A percentile compares a stretch with the other conserved stretches of the same genome.
These are phyloP conservation scores for Cyberlindnera japonica DNA, from an alignment of 805 yeast genomes.

Conservation along the genomic window DNA sequence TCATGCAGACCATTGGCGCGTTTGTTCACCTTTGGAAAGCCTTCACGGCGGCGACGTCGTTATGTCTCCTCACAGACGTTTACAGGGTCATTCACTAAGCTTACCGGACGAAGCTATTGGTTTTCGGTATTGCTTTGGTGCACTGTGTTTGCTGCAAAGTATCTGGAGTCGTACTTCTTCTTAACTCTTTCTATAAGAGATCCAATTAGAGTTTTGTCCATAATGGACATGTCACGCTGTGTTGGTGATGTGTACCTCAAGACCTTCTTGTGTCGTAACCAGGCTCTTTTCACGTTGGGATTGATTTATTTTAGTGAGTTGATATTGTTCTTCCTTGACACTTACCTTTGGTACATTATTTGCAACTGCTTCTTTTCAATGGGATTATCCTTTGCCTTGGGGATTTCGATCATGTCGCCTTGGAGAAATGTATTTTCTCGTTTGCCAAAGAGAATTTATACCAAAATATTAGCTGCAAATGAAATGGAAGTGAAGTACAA, in stretches of 20 bases:
- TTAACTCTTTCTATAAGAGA: constrained; percentile 70
- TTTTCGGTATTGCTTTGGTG: constrained; percentile 69
- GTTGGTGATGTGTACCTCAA: constrained; percentile 62
- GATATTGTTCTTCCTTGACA: constrained; percentile 71
- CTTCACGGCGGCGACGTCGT: constrained; percentile 37
- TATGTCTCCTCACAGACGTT: constrained; percentile 55
- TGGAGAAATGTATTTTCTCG: constrained; percentile 80
- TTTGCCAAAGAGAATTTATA: constrained; percentile 69
- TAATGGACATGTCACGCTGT: constrained; percentile 55
- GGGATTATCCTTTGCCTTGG: constrained; percentile 65
- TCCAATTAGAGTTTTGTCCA: constrained; percentile 65
- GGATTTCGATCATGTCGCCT: constrained; percentile 83
- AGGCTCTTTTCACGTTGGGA: constrained; percentile 52
- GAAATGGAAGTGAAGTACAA: constrained; percentile 39
- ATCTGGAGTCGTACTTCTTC: constrained; percentile 75
- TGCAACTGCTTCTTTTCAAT: constrained; percentile 76
- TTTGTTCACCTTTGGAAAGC: constrained; percentile 37
- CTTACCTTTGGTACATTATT: constrained; percentile 82
- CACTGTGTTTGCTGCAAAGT: constrained; percentile 62
- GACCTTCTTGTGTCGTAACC: constrained; percentile 47
- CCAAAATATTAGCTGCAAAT: constrained; percentile 51
- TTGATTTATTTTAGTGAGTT: constrained; percentile 60
- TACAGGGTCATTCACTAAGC: constrained; percentile 53
- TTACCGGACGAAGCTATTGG: constrained; percentile 50
- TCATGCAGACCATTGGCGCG: constrained; percentile 58